Evolutionary conservation across 2,329 filamentous ascomycete species (phyloP).

Genomic region (Aspergillus pseudoviridinutans): DNA sequence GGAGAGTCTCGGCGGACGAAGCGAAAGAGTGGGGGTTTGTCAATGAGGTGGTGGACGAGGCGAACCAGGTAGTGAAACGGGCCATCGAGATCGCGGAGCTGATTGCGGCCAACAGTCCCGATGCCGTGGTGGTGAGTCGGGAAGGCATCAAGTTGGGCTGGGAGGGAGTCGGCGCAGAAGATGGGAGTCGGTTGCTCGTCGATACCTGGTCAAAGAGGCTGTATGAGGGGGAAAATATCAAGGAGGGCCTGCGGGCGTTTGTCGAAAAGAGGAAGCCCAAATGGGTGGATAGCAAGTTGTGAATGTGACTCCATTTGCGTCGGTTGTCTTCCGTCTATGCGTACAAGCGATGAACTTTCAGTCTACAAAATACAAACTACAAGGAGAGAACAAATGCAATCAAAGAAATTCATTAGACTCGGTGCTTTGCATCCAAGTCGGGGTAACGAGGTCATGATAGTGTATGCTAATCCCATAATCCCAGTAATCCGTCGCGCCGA

Average conservation of each 20-base stretch:
- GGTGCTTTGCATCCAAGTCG: constrained; percentile 17
- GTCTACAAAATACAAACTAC: neutral
- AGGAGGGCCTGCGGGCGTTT: constrained; percentile 70
- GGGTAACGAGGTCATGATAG: constrained; percentile 13
- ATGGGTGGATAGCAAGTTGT: constrained; percentile 51
- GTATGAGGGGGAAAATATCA: constrained; percentile 66
- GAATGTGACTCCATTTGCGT: neutral
- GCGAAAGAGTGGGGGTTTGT: constrained; percentile 66
- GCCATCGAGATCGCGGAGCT: constrained; percentile 59
- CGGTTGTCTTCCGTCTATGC: neutral
- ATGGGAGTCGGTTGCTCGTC: constrained; percentile 55
- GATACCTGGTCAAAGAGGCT: constrained; percentile 58
- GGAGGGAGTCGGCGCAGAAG: constrained; percentile 64
- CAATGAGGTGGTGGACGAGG: constrained; percentile 51
- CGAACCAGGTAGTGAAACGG: constrained; percentile 23
- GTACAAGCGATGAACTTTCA: neutral
- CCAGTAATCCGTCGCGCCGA: constrained; percentile 24
- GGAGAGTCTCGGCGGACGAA: constrained; percentile 56
- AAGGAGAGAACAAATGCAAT: constrained; percentile 2
- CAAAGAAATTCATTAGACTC: constrained; percentile 12
- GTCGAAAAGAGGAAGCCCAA: constrained; percentile 68
- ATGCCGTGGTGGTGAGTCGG: constrained; percentile 69
- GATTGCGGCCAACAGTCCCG: constrained; percentile 66
- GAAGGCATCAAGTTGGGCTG: constrained; percentile 69
- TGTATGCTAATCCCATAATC: constrained; percentile 17